Percentiles rank a stretch among this genome's conserved stretches.
phyloP scores from a whole-genome alignment of 2,329 filamentous ascomycete genomes.

The Fusarium newnesense region DNA sequence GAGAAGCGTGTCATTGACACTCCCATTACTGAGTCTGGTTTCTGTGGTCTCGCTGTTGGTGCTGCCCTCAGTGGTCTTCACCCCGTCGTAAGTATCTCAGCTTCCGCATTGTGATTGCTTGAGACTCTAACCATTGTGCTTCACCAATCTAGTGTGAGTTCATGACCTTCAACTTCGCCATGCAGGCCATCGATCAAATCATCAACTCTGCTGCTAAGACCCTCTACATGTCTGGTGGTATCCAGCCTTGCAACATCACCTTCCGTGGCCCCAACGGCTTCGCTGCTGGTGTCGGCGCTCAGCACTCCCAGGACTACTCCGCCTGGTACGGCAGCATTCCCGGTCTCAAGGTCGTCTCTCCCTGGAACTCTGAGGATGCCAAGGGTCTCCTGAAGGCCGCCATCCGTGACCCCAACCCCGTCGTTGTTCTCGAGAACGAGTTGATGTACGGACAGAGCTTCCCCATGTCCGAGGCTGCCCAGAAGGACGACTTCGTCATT shows the following conservation, averaged over 20 bases:
- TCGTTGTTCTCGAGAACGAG: conserved; percentile 91
- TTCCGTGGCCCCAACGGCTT: conserved; percentile 99
- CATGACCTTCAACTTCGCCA: conserved; percentile 99
- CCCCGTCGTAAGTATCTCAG: conserved; percentile 77
- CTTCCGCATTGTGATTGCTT: background rate
- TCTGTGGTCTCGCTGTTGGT: conserved; percentile 92
- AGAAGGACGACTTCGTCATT: conserved; percentile 95
- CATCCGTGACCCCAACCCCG: conserved; percentile 97
- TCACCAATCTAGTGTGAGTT: conserved; percentile 82
- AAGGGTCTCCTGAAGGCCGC: conserved; percentile 98
- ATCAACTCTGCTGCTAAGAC: conserved; percentile 99
- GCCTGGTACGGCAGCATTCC: conserved; percentile 99
- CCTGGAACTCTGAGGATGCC: conserved; percentile 97
- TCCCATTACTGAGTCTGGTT: conserved; percentile 97
- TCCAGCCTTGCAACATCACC: conserved; percentile 99
- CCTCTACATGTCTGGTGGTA: conserved; percentile 99
- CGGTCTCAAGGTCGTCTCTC: conserved; percentile 94
- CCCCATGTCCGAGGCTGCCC: conserved; percentile 96
- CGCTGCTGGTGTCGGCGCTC: conserved; percentile 91
- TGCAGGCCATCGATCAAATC: conserved; percentile 99
- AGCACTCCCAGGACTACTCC: conserved; percentile 99
- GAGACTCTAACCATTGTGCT: conserved; percentile 15
- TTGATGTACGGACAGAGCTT: conserved; percentile 92
- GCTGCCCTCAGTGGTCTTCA: conserved; percentile 94
- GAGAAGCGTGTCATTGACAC: conserved; percentile 98